phyloP scores from a whole-genome alignment of 306 rosid genomes.

The Acacia confusa region DNA sequence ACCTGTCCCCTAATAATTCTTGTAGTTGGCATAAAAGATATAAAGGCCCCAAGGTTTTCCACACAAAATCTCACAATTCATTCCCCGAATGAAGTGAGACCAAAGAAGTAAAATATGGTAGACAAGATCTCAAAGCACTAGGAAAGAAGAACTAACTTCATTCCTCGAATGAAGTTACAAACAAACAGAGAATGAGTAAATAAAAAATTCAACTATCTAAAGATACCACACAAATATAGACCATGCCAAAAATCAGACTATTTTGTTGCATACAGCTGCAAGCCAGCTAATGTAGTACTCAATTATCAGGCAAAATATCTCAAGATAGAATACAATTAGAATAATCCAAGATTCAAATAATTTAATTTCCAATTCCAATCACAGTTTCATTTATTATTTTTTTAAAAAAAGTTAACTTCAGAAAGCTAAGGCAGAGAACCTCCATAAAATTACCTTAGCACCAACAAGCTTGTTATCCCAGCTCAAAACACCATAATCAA shows the following conservation, averaged over 20 bases:
- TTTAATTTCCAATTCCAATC: background rate
- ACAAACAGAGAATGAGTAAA: background rate
- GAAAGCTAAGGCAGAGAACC: background rate
- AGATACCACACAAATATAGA: background rate
- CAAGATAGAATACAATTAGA: too few species aligned
- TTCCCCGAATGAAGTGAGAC: background rate
- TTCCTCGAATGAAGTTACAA: background rate
- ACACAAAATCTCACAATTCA: constrained; percentile 23
- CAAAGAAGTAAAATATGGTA: background rate
- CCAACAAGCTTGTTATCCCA: constrained; percentile 94
- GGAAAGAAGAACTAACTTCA: background rate
- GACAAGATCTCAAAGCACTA: background rate
- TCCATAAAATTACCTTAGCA: constrained; percentile 57
- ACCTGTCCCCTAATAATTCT: constrained; percentile 29
- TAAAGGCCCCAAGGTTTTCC: constrained; percentile 19
- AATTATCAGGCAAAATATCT: background rate
- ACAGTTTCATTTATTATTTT: background rate
- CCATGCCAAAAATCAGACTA: background rate
- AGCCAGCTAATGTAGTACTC: background rate
- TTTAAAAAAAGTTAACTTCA: background rate
- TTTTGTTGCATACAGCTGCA: background rate
- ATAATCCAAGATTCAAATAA: background rate
- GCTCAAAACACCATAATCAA: constrained; percentile 80
- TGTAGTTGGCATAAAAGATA: constrained; percentile 20
- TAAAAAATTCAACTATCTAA: background rate